These are phyloP conservation scores for Fusarium sulawesiense DNA, from an alignment of 2,329 filamentous ascomycete species.

Conservation along the genomic window DNA sequence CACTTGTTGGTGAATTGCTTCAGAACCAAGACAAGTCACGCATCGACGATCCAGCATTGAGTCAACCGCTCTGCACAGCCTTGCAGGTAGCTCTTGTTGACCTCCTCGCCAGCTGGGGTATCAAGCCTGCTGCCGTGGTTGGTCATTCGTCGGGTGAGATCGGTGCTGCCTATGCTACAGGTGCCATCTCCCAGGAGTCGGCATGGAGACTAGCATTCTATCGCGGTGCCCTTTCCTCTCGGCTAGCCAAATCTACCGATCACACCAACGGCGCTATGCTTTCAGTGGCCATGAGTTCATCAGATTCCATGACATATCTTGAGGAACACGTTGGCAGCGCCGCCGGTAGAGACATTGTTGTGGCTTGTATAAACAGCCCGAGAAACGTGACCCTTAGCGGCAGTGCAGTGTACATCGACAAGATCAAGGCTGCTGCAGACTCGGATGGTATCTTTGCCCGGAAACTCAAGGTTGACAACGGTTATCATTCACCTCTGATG, in stretches of 20 bases:
- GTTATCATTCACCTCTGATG: constrained; percentile 65
- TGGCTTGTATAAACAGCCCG: constrained; percentile 34
- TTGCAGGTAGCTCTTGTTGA: constrained; percentile 62
- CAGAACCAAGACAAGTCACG: not conserved
- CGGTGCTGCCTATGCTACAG: constrained; percentile 54
- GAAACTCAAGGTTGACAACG: constrained; percentile 56
- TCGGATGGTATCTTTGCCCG: constrained; percentile 18
- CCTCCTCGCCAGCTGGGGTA: constrained; percentile 47
- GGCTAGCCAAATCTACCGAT: not conserved
- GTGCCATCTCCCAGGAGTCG: constrained; percentile 44
- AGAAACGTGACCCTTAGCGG: constrained; percentile 31
- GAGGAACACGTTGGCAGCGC: constrained; percentile 2
- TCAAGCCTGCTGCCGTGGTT: constrained; percentile 49
- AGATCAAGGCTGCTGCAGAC: constrained; percentile 10
- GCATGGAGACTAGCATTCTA: constrained; percentile 52
- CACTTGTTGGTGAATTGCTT: constrained; percentile 7
- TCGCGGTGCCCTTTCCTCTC: constrained; percentile 44
- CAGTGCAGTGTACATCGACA: constrained; percentile 12
- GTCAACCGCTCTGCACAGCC: constrained; percentile 65
- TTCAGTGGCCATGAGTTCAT: constrained; percentile 46
- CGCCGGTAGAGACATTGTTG: not conserved
- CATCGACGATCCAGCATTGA: constrained; percentile 52
- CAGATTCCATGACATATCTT: constrained; percentile 40
- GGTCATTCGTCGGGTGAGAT: constrained; percentile 57
- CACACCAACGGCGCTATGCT: constrained; percentile 48